These are phyloP conservation scores for Ceratocystis ficicola DNA, from an alignment of 2,329 filamentous ascomycete genomes.

Conservation along the genomic window DNA sequence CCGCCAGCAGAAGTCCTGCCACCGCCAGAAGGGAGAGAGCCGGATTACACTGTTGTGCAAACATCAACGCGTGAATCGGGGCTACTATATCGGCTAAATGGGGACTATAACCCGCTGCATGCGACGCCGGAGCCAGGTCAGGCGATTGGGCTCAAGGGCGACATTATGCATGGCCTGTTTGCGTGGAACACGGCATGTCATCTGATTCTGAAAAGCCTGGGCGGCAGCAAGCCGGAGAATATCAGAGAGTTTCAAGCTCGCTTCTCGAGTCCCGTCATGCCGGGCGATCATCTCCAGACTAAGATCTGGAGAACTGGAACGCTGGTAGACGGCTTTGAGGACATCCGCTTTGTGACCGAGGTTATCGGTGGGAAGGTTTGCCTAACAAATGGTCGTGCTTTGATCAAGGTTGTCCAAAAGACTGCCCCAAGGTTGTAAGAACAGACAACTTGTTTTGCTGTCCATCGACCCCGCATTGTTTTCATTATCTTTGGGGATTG, in stretches of 20 bases:
- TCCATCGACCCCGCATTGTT: not conserved
- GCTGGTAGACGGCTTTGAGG: constrained; percentile 54
- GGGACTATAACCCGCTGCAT: constrained; percentile 90
- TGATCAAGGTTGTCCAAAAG: constrained; percentile 50
- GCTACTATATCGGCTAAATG: constrained; percentile 71
- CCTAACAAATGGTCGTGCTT: constrained; percentile 71
- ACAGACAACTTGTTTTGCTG: not conserved
- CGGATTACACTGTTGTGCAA: constrained; percentile 57
- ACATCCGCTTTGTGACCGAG: constrained; percentile 66
- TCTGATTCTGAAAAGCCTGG: constrained; percentile 58
- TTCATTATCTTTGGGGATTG: not conserved
- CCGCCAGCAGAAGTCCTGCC: constrained; percentile 68
- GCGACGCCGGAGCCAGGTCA: constrained; percentile 71
- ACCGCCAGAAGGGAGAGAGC: constrained; percentile 56
- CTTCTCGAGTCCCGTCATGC: constrained; percentile 73
- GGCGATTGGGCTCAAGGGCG: constrained; percentile 83
- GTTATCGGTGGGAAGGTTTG: constrained; percentile 74
- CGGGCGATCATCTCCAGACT: constrained; percentile 68
- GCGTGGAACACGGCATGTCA: constrained; percentile 74
- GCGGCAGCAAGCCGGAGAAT: constrained; percentile 65
- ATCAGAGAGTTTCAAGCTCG: constrained; percentile 80
- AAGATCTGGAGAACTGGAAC: constrained; percentile 71
- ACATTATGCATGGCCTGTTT: constrained; percentile 81
- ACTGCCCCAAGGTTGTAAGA: constrained; percentile 39
- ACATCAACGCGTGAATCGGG: constrained; percentile 62